These are phyloP conservation scores for Coprinellus aureogranulatus DNA, from an alignment of 768 basidiomycete genomes.

Conservation along the genomic window DNA sequence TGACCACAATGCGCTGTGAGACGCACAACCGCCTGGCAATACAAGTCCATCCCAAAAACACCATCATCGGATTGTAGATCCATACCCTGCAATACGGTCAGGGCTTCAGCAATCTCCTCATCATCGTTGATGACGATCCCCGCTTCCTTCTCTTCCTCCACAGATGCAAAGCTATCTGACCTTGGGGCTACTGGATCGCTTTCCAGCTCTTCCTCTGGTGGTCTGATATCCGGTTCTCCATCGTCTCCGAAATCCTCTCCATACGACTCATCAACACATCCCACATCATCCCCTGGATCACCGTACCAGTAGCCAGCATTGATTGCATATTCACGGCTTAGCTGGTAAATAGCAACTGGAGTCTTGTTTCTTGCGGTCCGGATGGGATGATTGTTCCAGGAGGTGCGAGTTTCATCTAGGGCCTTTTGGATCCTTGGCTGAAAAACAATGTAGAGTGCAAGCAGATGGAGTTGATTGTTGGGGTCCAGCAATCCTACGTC, in stretches of 20 bases:
- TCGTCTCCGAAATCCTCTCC: constrained; percentile 5
- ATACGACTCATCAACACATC: constrained; percentile 2
- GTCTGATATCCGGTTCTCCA: not conserved
- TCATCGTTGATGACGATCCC: constrained; percentile 16
- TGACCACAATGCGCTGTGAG: constrained; percentile 1
- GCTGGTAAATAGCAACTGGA: constrained; percentile 21
- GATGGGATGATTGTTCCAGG: constrained; percentile 26
- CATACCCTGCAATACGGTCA: constrained; percentile 9
- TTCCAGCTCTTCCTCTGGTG: constrained; percentile 2
- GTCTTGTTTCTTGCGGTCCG: constrained; percentile 19
- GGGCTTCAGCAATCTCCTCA: constrained; percentile 11
- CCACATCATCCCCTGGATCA: constrained; percentile 19
- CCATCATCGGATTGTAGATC: constrained; percentile 17
- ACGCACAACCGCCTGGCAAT: constrained; percentile 11
- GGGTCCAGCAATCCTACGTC: constrained; percentile 21
- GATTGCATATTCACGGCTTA: constrained; percentile 22
- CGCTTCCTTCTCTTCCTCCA: constrained; percentile 5
- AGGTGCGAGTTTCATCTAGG: constrained; percentile 18
- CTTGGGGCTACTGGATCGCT: not conserved
- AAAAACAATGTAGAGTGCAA: constrained; percentile 24
- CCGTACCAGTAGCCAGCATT: constrained; percentile 23
- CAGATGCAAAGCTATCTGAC: not conserved
- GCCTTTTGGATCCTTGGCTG: constrained; percentile 26
- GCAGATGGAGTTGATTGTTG: constrained; percentile 15
- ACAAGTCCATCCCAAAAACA: constrained; percentile 20